Evolutionary conservation across 1,284 basidiomycete genomes (phyloP).

Genomic region (Xanthoconium separans): DNA sequence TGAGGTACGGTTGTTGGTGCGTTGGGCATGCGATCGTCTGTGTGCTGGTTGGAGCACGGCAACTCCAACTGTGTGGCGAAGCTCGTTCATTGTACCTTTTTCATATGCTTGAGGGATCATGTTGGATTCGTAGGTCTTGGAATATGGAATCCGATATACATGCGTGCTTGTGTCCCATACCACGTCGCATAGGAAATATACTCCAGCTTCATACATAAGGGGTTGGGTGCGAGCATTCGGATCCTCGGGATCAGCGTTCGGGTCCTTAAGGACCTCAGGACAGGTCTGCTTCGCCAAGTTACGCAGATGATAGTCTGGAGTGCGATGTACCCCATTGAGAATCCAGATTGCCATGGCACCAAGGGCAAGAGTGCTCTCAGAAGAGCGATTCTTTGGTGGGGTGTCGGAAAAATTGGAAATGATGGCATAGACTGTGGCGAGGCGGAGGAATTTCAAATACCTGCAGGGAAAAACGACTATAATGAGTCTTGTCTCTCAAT

Average conservation of each 20-base stretch:
- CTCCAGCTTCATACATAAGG: neutral
- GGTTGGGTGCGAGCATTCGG: neutral
- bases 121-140: neutral
- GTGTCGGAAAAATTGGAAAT: neutral
- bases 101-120: neutral
- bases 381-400: neutral
- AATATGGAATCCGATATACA: neutral
- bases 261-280: neutral
- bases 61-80: neutral
- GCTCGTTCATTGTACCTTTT: neutral
- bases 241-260: neutral
- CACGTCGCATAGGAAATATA: neutral
- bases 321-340: neutral
- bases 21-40: neutral
- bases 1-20: neutral
- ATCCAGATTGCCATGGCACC: conserved; percentile 8
- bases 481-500: neutral
- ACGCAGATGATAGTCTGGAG: neutral
- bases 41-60: neutral
- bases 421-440: neutral
- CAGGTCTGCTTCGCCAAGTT: neutral
- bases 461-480: neutral
- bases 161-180: neutral
- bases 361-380: neutral
- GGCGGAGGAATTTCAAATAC: conserved; percentile 12